Conservation (phyloP, 2,329 filamentous ascomycete genomes). For the Calonectria pteridis region DNA sequence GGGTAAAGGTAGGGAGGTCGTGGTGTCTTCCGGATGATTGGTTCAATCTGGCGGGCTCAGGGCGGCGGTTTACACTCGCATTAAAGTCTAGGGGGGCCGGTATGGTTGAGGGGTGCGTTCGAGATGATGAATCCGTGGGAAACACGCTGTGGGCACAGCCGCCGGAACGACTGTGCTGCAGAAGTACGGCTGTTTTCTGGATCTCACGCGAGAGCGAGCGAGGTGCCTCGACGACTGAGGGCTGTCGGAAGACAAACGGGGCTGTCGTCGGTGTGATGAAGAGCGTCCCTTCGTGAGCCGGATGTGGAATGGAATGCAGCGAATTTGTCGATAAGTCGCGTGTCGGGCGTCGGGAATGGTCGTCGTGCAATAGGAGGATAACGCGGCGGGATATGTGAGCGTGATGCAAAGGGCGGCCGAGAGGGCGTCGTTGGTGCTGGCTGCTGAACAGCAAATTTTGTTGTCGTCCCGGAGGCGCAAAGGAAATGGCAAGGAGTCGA, state of each 20-base stretch:
- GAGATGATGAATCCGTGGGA: constrained; percentile 63
- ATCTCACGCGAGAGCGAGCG: constrained; percentile 41
- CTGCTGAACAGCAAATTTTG: constrained; percentile 36
- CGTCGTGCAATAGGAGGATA: background rate
- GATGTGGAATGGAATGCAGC: constrained; percentile 10
- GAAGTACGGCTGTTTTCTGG: constrained; percentile 43
- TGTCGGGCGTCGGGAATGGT: constrained; percentile 9
- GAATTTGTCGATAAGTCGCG: background rate
- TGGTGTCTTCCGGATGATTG: constrained; percentile 31
- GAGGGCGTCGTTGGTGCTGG: constrained; percentile 17
- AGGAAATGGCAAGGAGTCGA: constrained; percentile 39
- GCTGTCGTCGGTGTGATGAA: constrained; percentile 33
- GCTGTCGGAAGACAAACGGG: constrained; percentile 33
- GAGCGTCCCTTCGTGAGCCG: constrained; percentile 17
- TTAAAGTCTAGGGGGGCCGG: constrained; percentile 48
- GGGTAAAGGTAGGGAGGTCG: constrained; percentile 27
- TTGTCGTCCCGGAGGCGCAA: constrained; percentile 41
- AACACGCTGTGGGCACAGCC: constrained; percentile 56
- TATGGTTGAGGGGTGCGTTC: constrained; percentile 37
- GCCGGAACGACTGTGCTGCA: constrained; percentile 59
- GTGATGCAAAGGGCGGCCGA: background rate
- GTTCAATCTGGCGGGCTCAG: constrained; percentile 44
- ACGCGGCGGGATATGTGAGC: background rate
- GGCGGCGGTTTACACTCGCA: constrained; percentile 43
- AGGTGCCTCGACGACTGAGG: constrained; percentile 24